These are phyloP conservation scores for Maudiozyma bulderi DNA, from an alignment of 805 yeast species.

Conservation along the genomic window DNA sequence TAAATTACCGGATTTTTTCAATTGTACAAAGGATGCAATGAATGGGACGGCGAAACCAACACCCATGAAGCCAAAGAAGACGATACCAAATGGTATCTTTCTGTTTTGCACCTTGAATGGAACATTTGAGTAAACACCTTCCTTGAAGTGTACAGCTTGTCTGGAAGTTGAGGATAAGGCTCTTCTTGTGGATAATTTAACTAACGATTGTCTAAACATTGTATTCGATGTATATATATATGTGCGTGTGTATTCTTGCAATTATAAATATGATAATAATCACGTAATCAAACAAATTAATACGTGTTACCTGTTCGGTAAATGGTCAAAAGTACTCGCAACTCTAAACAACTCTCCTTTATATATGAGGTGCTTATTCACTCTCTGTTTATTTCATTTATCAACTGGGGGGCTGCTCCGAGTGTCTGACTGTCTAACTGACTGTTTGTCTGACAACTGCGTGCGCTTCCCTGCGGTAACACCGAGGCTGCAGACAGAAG, in stretches of 20 bases:
- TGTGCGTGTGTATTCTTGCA: neutral
- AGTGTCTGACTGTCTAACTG: no score
- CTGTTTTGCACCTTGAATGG: conserved; percentile 94
- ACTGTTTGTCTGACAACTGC: no score
- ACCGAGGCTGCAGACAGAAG: neutral
- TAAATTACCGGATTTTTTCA: conserved; percentile 68
- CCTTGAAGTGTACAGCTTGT: conserved; percentile 45
- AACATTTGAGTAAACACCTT: conserved; percentile 82
- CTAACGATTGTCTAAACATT: conserved; percentile 5
- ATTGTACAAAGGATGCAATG: conserved; percentile 67
- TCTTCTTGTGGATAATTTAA: conserved; percentile 28
- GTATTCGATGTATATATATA: neutral
- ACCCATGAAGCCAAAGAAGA: conserved; percentile 72
- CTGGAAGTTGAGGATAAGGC: conserved; percentile 43
- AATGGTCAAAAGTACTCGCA: no score
- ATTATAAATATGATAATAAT: neutral
- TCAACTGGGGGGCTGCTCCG: no score
- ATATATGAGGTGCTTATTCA: no score
- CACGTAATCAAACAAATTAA: no score
- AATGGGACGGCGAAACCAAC: conserved; percentile 70
- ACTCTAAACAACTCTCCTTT: no score
- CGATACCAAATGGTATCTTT: conserved; percentile 76
- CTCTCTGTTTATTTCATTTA: no score
- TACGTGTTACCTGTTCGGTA: no score
- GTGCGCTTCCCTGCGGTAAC: neutral